Evolutionary conservation across 106 monocot genomes (phyloP), one percentile per base, ranked within the genome.

Genomic region (Dendrobium officinale): DNA sequence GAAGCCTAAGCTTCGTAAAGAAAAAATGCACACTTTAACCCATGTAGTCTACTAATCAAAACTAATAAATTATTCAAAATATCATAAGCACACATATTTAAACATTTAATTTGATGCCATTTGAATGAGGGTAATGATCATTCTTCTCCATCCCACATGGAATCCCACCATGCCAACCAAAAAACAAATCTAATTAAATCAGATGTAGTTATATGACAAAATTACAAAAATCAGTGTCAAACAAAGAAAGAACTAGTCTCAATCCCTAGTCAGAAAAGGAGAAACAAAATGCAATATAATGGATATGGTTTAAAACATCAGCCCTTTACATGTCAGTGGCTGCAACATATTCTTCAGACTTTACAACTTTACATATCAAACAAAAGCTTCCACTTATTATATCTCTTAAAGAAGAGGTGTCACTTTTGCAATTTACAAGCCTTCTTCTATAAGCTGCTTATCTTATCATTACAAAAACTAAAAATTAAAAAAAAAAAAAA

Each of bases 281-380:
- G 70, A 33, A 70, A 70, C 70, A 29, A 24, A 22, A 22, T 66
- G 64, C 24, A 8, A 9, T n/a, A 13, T 13, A 15, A 13, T 10
- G 51, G 51, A 51, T 16, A 51, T 51, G 51, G 13, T 13, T 51
- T 1, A 51, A n/a, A 26, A 66, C 31, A 33, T 29, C 9, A 70
- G 15, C 29, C 13, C 70, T 70, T 70, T 70, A 29, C 70, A 70
- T 70, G 70, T 70, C 70, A 70, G 33, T 70, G 70, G 70, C 70
- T 70, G 33, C 33, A 70, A 37, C 70, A 70, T 70, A 70, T 37
- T 4, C 70, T 70, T 33, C 70, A 70, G 11, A 4, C 37, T 37
- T 70, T 70, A 70, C 33, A 70, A 70, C 70, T 70, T 70, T 70
- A 70, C 70, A 70, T 17, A 70, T 70, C 61, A 61, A 70, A 37